Evolutionary conservation across 225 moss, liverwort and hornwort species (phyloP), one percentile per base, ranked within the genome.

Genomic region (Bryoerythrophyllum caledonicum): DNA sequence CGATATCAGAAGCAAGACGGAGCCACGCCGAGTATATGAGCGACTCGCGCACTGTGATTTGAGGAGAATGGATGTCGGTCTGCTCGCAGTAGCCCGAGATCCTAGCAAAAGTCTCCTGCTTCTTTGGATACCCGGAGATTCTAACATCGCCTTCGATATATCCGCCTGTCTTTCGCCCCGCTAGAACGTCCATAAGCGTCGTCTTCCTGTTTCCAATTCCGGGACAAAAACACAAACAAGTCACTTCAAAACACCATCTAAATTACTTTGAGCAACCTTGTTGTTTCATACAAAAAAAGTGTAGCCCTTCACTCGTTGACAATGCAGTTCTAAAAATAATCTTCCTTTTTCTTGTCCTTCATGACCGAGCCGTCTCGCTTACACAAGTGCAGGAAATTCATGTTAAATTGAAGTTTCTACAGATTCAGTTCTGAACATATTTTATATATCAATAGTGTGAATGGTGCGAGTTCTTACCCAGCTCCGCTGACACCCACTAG

Each of bases 51-150:
- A 96, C 91, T 49, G 91, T 96, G 19, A 93, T 72, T 74, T 90
- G 93, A n/a, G 95, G 90, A 49, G 91, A 91, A 76, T 96, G 95
- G 53, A 96, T 93, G 68, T 96, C 95, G 62, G 80, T 87, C 71
- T 95, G 95, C 79, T 95, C 95, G 71, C 91, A 91, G 35, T 95
- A 93, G 24, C 91, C 93, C 23, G 93, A 89, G 48, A 96, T 91
- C 28, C 95, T 87, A 15, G 95, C 87, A 63, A 96, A 96, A 0
- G 95, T 93, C 51, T 90, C 85, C 43, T 96, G 93, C 26, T 72
- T 75, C 77, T 90, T 96, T 0, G 90, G 95, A 55, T 82, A 89
- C 34, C 93, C 93, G 17, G 90, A 88, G 57, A 96, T 91, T 27
- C 86, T 87, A 56, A 96, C 89, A 23, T 93, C 93, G 8, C 95